These are phyloP conservation scores for Aspergillus transmontanensis DNA, from an alignment of 2,329 filamentous ascomycete genomes.

Conservation along the genomic window DNA sequence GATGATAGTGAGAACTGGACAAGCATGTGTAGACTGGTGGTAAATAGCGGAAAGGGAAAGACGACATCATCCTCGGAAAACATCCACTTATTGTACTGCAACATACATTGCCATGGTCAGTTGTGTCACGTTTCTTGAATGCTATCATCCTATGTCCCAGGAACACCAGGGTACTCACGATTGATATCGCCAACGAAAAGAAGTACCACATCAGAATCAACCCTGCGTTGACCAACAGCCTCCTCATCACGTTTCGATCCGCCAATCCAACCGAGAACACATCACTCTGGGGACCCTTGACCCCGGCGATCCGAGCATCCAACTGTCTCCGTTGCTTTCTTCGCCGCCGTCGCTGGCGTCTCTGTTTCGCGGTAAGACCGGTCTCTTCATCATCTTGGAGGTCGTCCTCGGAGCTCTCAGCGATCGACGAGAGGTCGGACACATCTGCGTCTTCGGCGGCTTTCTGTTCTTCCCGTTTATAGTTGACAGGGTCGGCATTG, in stretches of 20 bases:
- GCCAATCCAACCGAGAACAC: conserved; percentile 63
- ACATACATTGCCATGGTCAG: neutral
- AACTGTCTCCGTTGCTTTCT: conserved; percentile 68
- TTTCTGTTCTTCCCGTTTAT: conserved; percentile 39
- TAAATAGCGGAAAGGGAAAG: conserved; percentile 94
- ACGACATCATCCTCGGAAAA: conserved; percentile 82
- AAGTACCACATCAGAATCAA: conserved; percentile 87
- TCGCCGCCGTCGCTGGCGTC: conserved; percentile 64
- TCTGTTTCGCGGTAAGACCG: conserved; percentile 75
- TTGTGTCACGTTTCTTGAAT: neutral
- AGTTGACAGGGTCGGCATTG: conserved; percentile 24
- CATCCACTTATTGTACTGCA: conserved; percentile 99
- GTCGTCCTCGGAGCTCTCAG: conserved; percentile 67
- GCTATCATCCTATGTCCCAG: conserved; percentile 1
- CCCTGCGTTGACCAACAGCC: conserved; percentile 71
- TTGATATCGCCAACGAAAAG: conserved; percentile 89
- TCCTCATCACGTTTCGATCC: conserved; percentile 71
- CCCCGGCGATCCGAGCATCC: conserved; percentile 68
- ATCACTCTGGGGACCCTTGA: conserved; percentile 67
- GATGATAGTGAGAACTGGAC: conserved; percentile 85
- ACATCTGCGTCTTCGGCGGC: conserved; percentile 39
- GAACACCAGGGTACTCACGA: conserved; percentile 60
- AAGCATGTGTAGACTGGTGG: conserved; percentile 91
- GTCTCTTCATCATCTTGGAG: conserved; percentile 86
- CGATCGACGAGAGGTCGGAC: conserved; percentile 46